Evolutionary conservation across 106 monocot species (phyloP).

Genomic region (Acanthochlamys bracteata): DNA sequence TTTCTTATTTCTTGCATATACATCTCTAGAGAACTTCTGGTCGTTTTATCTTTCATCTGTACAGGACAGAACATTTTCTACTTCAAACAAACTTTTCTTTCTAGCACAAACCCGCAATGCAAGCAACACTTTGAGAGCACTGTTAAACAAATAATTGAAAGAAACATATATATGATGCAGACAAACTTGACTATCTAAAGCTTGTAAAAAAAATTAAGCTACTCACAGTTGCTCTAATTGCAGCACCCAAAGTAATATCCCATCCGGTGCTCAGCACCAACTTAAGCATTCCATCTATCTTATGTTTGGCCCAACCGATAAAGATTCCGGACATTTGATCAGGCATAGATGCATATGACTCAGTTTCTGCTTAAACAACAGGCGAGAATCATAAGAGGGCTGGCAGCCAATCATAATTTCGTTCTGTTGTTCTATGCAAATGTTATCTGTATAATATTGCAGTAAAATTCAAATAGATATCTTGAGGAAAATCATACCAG

Average conservation of each 20-base stretch:
- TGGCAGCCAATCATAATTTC: neutral
- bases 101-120: too few species aligned
- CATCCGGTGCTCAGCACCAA: conserved; percentile 34
- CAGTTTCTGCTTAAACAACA: conserved; percentile 21
- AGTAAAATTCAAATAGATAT: neutral
- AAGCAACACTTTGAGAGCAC: neutral
- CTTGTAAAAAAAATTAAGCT: neutral
- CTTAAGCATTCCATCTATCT: conserved; percentile 30
- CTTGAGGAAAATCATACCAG: too few species aligned
- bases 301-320: conserved; percentile 58
- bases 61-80: neutral
- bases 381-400: neutral
- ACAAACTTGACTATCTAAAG: neutral
- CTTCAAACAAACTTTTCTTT: neutral
- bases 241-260: conserved; percentile 28
- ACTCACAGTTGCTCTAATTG: conserved; percentile 37
- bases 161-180: neutral
- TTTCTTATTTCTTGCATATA: too few species aligned
- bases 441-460: neutral
- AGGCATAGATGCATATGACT: conserved; percentile 28
- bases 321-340: conserved; percentile 53
- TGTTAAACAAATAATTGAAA: neutral
- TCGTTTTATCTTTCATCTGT: neutral
- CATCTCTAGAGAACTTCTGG: too few species aligned
- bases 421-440: neutral